phyloP scores from a whole-genome alignment of 371 early-diverging fungal genomes.

The Circinella minor region DNA sequence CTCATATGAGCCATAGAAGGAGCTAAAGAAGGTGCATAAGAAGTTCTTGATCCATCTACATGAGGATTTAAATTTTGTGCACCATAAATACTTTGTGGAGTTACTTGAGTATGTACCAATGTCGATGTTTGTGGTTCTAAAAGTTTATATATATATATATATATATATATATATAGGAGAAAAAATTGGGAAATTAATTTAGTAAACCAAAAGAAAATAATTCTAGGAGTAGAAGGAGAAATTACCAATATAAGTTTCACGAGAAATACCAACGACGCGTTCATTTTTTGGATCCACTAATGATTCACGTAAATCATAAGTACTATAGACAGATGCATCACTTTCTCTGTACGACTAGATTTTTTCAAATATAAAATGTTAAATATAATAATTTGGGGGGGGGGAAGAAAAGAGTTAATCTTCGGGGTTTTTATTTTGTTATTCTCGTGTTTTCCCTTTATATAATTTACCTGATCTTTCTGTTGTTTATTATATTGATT shows the following conservation, averaged over 20 bases:
- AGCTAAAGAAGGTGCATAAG: background rate
- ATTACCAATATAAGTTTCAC: slow-evolving; percentile 34
- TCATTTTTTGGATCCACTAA: slow-evolving; percentile 28
- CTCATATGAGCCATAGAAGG: slow-evolving; percentile 6
- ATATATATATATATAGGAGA: too few species aligned
- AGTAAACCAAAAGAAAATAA: too few species aligned
- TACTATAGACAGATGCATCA: slow-evolving; percentile 23
- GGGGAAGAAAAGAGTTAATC: too few species aligned
- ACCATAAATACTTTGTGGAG: slow-evolving; percentile 31
- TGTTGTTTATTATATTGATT: background rate
- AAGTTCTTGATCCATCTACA: slow-evolving; percentile 10
- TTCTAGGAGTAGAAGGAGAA: too few species aligned
- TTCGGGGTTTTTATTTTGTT: background rate
- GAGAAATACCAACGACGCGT: slow-evolving; percentile 17
- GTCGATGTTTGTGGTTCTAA: slow-evolving; percentile 30
- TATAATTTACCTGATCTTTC: slow-evolving; percentile 10
- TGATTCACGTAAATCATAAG: slow-evolving; percentile 33
- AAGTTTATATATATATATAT: background rate
- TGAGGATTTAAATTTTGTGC: slow-evolving; percentile 16
- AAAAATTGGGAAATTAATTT: too few species aligned
- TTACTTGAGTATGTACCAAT: slow-evolving; percentile 24
- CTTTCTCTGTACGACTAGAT: slow-evolving; percentile 20
- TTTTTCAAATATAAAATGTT: background rate
- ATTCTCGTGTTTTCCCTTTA: background rate
- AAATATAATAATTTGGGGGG: too few species aligned